phyloP scores from a whole-genome alignment of 169 alveolate genomes.

The Cryptosporidium andersoni region DNA sequence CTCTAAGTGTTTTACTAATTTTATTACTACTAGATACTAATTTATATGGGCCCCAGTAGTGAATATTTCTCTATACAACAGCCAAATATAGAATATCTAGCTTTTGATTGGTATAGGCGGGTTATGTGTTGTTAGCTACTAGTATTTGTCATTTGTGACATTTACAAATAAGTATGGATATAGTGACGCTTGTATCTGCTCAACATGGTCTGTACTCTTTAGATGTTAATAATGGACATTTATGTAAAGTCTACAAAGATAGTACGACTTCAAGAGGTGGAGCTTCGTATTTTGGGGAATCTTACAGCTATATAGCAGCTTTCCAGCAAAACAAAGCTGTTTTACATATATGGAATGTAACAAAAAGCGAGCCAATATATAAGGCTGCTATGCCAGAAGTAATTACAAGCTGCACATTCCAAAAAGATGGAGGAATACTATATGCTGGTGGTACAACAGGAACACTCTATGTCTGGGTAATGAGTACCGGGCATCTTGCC shows the following conservation, averaged over 20 bases:
- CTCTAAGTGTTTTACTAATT: too few relatives aligned
- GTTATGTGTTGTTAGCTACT: slow-evolving; percentile 1
- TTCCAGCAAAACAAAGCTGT: slow-evolving; percentile 44
- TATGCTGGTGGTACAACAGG: slow-evolving; percentile 70
- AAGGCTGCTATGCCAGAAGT: slow-evolving; percentile 56
- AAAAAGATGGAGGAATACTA: slow-evolving; percentile 65
- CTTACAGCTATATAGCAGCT: slow-evolving; percentile 37
- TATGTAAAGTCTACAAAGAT: slow-evolving; percentile 12
- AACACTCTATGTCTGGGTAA: slow-evolving; percentile 39
- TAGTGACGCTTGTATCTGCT: slow-evolving; percentile 24
- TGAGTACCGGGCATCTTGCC: slow-evolving; percentile 43
- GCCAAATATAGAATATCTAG: background rate
- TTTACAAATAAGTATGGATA: slow-evolving; percentile 5
- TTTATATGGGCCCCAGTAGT: too few relatives aligned
- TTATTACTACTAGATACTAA: too few relatives aligned
- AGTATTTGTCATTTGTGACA: background rate
- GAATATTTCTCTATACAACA: background rate
- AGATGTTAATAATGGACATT: slow-evolving; percentile 8
- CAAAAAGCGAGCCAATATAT: slow-evolving; percentile 49
- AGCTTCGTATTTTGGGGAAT: slow-evolving; percentile 30
- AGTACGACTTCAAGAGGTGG: slow-evolving; percentile 20
- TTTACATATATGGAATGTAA: slow-evolving; percentile 32
- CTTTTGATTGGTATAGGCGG: slow-evolving; percentile 10
- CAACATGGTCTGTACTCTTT: slow-evolving; percentile 31
- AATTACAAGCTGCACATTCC: slow-evolving; percentile 36